phyloP scores from a whole-genome alignment of 371 early-diverging fungal species.

The Cokeromyces recurvatus region DNA sequence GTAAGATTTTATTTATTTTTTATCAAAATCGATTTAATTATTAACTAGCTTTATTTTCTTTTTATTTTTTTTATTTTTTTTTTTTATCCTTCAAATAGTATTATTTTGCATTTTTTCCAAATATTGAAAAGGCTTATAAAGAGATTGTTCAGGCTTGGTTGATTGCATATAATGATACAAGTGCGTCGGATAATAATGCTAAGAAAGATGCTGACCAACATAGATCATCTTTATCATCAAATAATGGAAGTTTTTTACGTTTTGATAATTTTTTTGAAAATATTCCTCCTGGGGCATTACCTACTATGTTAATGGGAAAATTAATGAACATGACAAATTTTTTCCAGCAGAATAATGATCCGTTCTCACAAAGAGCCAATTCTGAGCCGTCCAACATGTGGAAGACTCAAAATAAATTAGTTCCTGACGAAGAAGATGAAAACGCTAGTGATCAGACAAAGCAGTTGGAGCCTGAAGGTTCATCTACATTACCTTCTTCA shows the following conservation, averaged over 20 bases:
- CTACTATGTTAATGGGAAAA: constrained; percentile 20
- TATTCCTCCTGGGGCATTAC: constrained; percentile 18
- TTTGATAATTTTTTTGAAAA: constrained; percentile 16
- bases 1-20: too few relatives aligned
- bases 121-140: constrained; percentile 13
- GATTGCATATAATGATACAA: not conserved
- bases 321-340: constrained; percentile 8
- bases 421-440: not conserved
- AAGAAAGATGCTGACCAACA: too few relatives aligned
- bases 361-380: too few relatives aligned
- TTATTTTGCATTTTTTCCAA: constrained; percentile 61
- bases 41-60: too few relatives aligned
- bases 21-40: too few relatives aligned
- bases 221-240: too few relatives aligned
- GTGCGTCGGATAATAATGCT: too few relatives aligned
- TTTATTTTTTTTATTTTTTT: too few relatives aligned
- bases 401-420: not conserved
- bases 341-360: constrained; percentile 6
- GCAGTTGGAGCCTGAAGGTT: too few relatives aligned
- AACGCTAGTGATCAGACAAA: too few relatives aligned
- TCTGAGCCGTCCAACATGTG: too few relatives aligned
- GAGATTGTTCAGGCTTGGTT: constrained; percentile 7
- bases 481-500: not conserved
- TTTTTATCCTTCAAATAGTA: constrained; percentile 53
- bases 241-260: constrained; percentile 6